Percentiles rank a stretch among this genome's conserved stretches.
Conservation (phyloP, 768 basidiomycete species). For the Trichaptum fuscoviolaceum region DNA sequence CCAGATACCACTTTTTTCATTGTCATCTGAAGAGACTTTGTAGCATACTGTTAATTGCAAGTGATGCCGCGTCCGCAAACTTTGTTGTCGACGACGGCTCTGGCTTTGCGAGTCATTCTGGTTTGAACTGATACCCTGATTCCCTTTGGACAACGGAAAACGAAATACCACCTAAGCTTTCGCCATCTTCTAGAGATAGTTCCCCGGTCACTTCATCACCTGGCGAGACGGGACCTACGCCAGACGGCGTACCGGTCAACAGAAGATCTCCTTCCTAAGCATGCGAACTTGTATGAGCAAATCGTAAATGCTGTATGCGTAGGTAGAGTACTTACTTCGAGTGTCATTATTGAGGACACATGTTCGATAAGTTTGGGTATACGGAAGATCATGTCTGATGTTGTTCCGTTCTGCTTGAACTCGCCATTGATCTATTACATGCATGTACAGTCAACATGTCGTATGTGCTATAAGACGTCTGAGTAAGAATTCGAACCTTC, state of each 20-base stretch:
- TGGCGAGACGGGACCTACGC: slow-evolving; percentile 72
- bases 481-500: slow-evolving; percentile 40
- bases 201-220: slow-evolving; percentile 79
- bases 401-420: slow-evolving; percentile 80
- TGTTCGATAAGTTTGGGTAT: slow-evolving; percentile 87
- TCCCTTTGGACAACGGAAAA: slow-evolving; percentile 62
- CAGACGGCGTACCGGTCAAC: slow-evolving; percentile 87
- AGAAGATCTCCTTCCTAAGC: slow-evolving; percentile 87
- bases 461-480: slow-evolving; percentile 2
- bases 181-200: slow-evolving; percentile 47
- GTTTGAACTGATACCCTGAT: slow-evolving; percentile 61
- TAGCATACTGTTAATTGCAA: neutral
- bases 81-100: neutral
- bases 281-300: neutral
- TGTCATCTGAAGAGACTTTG: slow-evolving; percentile 1
- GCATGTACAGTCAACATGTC: neutral
- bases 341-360: slow-evolving; percentile 91
- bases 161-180: slow-evolving; percentile 54
- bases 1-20: neutral
- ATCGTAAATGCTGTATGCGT: neutral
- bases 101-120: neutral
- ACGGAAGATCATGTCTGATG: slow-evolving; percentile 86
- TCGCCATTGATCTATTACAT: slow-evolving; percentile 68
- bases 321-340: slow-evolving; percentile 54
- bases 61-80: neutral